A percentile compares a stretch with the other conserved stretches of the same genome.
phyloP scores from a whole-genome alignment of 495 filamentous ascomycete species.

The Daldinia loculata region DNA sequence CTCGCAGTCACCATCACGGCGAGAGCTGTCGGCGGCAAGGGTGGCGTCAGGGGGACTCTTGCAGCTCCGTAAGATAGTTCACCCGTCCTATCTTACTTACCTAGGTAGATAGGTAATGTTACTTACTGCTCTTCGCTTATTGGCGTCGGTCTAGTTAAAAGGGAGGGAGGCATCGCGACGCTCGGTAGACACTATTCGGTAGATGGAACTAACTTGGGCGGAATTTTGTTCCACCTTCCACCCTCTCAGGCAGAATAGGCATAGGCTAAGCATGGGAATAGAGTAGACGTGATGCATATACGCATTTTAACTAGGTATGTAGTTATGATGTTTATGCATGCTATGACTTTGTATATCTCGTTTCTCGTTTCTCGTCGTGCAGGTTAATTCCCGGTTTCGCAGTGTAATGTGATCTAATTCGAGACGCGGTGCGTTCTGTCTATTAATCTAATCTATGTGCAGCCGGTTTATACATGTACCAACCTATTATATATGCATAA shows the following conservation, averaged over 20 bases:
- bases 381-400: too few relatives aligned
- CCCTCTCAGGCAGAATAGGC: constrained; percentile 6
- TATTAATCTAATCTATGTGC: not conserved
- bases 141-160: not conserved
- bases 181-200: constrained; percentile 9
- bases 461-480: not conserved
- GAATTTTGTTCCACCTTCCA: not conserved
- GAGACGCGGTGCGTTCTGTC: not conserved
- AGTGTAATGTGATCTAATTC: not conserved
- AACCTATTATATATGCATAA: not conserved
- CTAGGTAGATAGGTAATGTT: not conserved
- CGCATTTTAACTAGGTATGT: not conserved
- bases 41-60: constrained; percentile 79
- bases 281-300: constrained; percentile 6
- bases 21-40: constrained; percentile 85
- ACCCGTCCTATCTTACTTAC: not conserved
- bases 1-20: constrained; percentile 79
- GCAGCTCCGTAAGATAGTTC: constrained; percentile 36
- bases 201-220: not conserved
- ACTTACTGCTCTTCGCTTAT: constrained; percentile 3
- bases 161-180: not conserved
- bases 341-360: not conserved
- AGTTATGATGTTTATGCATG: not conserved
- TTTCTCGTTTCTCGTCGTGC: not conserved
- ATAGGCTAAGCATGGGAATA: constrained; percentile 10